Conservation (phyloP, 2,329 filamentous ascomycete species). For the Fusarium mexicanum region DNA sequence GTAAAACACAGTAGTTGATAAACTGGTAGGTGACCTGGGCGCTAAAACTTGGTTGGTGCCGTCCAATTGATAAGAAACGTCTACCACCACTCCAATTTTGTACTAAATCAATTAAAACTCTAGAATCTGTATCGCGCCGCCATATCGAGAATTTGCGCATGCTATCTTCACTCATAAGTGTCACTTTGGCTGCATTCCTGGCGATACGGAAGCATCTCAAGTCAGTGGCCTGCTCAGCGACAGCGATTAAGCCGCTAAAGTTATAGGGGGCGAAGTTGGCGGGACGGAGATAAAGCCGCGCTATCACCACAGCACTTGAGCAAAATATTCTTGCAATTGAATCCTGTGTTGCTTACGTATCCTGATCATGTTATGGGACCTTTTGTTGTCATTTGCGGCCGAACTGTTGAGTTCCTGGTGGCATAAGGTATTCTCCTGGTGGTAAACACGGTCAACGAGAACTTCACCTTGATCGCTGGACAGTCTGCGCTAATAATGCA, state of each 20-base stretch:
- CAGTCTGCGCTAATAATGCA: not conserved
- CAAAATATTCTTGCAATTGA: not conserved
- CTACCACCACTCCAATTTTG: rapidly evolving
- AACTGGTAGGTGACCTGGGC: rapidly evolving
- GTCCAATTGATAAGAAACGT: not conserved
- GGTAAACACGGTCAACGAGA: not conserved
- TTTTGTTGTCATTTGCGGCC: not conserved
- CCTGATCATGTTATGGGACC: not conserved
- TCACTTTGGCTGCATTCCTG: not conserved
- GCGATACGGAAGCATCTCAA: not conserved
- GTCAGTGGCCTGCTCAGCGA: not conserved
- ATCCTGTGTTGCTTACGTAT: not conserved
- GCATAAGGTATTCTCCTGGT: not conserved
- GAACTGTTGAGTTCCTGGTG: not conserved
- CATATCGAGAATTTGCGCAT: not conserved
- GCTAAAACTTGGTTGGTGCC: not conserved
- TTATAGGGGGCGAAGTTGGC: not conserved
- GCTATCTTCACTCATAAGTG: rapidly evolving
- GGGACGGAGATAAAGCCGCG: not conserved
- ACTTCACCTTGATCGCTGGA: not conserved
- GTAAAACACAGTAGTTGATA: rapidly evolving
- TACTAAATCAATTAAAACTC: not conserved
- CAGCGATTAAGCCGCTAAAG: not conserved
- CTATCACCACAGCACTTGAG: not conserved
- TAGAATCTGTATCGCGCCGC: rapidly evolving